phyloP scores from a whole-genome alignment of 768 basidiomycete genomes.

The Tricholoma furcatifolium region DNA sequence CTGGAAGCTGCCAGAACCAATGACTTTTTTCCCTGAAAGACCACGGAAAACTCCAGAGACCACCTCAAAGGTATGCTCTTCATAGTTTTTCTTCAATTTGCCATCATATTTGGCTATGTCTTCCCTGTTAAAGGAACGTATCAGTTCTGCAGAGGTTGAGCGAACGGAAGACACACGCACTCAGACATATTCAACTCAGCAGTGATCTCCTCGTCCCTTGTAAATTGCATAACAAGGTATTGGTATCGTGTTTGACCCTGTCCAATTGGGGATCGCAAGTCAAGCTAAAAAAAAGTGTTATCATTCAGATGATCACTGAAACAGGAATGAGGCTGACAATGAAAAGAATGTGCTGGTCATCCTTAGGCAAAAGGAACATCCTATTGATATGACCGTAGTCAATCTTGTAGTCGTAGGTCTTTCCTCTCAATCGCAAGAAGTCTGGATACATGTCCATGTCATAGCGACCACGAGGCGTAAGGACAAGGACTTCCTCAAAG shows the following conservation, averaged over 20 bases:
- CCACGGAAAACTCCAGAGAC: conserved; percentile 93
- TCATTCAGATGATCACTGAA: neutral
- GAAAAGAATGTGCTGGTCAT: conserved; percentile 93
- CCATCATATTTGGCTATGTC: conserved; percentile 71
- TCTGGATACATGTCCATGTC: conserved; percentile 98
- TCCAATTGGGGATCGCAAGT: conserved; percentile 88
- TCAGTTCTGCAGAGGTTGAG: neutral
- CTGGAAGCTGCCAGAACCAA: conserved; percentile 82
- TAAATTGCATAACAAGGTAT: conserved; percentile 97
- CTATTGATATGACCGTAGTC: conserved; percentile 83
- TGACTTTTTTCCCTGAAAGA: conserved; percentile 87
- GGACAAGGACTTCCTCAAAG: conserved; percentile 92
- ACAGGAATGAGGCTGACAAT: conserved; percentile 59
- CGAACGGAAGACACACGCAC: conserved; percentile 43
- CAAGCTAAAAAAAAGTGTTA: conserved; percentile 51
- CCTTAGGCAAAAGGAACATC: conserved; percentile 93
- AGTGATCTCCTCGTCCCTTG: conserved; percentile 95
- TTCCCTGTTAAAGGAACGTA: conserved; percentile 45
- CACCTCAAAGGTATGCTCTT: conserved; percentile 93
- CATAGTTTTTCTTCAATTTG: conserved; percentile 88
- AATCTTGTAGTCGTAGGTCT: conserved; percentile 99
- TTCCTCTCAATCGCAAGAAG: conserved; percentile 93
- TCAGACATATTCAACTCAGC: conserved; percentile 92
- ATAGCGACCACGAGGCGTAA: conserved; percentile 95
- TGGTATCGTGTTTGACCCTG: conserved; percentile 99